phyloP scores from a whole-genome alignment of 2,329 filamentous ascomycete species.

The Dactylonectria macrodidyma region DNA sequence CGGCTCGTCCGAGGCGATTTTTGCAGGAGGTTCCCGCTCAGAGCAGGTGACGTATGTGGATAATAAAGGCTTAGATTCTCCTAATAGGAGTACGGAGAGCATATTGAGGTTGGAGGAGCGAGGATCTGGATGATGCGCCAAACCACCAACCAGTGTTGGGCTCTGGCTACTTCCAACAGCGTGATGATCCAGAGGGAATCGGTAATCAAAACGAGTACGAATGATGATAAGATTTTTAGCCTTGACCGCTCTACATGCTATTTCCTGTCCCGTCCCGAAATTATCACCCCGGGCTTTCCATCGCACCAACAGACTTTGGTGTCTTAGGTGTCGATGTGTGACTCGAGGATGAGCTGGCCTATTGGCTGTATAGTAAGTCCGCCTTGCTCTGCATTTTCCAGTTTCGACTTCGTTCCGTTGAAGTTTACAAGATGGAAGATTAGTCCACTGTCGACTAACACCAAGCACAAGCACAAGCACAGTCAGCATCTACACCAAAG shows the following conservation, averaged over 20 bases:
- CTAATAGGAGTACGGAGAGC: slow-evolving; percentile 3
- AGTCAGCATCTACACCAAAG: neutral
- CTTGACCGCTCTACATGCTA: neutral
- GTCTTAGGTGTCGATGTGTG: neutral
- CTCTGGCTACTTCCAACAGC: neutral
- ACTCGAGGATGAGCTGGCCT: neutral
- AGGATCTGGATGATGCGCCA: neutral
- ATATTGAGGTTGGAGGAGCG: neutral
- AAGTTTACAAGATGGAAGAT: neutral
- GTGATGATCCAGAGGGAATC: too few species aligned
- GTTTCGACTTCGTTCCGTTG: neutral
- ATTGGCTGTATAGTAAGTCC: neutral
- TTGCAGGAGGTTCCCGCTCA: too few species aligned
- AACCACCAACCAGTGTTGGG: too few species aligned
- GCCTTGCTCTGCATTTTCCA: neutral
- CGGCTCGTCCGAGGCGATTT: too few species aligned
- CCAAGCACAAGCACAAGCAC: neutral
- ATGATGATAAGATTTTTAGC: too few species aligned
- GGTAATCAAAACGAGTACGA: too few species aligned
- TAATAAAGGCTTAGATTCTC: neutral
- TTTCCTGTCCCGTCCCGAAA: neutral
- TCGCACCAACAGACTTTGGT: neutral
- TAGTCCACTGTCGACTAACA: neutral
- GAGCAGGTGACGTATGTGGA: neutral
- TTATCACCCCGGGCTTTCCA: neutral